Evolutionary conservation across 106 monocot genomes (phyloP).

Genomic region (Amphibolis antarctica): DNA sequence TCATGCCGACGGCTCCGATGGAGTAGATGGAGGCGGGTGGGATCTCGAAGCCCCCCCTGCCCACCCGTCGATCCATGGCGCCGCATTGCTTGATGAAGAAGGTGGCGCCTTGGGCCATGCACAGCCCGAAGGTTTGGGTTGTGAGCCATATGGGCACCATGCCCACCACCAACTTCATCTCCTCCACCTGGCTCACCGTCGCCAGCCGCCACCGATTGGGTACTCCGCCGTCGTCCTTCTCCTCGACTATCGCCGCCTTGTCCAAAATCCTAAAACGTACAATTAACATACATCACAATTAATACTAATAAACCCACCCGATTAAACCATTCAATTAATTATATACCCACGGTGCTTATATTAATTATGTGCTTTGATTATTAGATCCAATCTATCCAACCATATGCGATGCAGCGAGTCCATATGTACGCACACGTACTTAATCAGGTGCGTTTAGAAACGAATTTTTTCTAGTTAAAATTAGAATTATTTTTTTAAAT

Average conservation of each 20-base stretch:
- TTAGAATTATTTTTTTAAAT: too few relatives aligned
- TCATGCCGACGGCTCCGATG: conserved; percentile 48
- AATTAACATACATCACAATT: too few relatives aligned
- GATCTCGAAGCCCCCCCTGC: conserved; percentile 28
- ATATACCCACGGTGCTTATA: too few relatives aligned
- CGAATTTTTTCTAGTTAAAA: too few relatives aligned
- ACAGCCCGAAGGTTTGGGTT: conserved; percentile 38
- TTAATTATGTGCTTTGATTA: too few relatives aligned
- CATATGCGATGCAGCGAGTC: too few relatives aligned
- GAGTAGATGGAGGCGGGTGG: conserved; percentile 56
- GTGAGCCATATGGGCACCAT: conserved; percentile 58
- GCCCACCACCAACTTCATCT: conserved; percentile 42
- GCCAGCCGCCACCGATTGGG: conserved; percentile 36
- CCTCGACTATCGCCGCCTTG: conserved; percentile 49
- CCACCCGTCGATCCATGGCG: conserved; percentile 39
- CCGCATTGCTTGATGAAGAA: conserved; percentile 81
- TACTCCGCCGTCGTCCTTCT: neutral
- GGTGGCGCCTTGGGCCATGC: conserved; percentile 46
- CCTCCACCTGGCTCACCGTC: conserved; percentile 73
- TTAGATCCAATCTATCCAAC: too few relatives aligned
- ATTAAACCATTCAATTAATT: too few relatives aligned
- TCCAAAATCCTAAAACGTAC: conserved; percentile 25
- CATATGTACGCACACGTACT: too few relatives aligned
- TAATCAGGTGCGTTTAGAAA: too few relatives aligned
- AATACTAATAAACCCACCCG: too few relatives aligned